Base-by-base conservation (phyloP, 2,329 filamentous ascomycete genomes). In the Hypoxylon rubiginosum region DNA sequence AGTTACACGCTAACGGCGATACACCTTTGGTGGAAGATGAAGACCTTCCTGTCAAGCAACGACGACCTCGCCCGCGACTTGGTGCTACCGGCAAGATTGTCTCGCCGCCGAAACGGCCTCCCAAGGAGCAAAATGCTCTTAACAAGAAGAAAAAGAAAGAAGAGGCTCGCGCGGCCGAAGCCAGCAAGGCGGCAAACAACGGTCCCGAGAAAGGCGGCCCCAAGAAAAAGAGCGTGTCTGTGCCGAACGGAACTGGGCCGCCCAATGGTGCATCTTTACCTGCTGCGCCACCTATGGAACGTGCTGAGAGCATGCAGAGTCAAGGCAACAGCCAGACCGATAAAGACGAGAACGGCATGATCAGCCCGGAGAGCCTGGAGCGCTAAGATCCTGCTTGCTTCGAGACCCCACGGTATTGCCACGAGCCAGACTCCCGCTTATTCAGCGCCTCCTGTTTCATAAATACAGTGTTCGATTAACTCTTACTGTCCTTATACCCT, bases 11-110 rank as follows among this genome's bases (percentile, higher is more conserved):
- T 60, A 96, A 94, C 78, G 88, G 88, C 77, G 90, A 95, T 74
- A 88, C 94, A 77, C 90, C 93, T 46, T 85, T 99, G 70, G 84
- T 97, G 56, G 96, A 99, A 82, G 96, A 99, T 80, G 93, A 98
- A 76, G 95, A 99, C 72, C 83, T 99, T 24, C 96, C 97, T 15
- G 88, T 91, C 59, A 99, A 99, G 81, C 96, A 99, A 81, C 87
- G 93, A 82, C 91, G 82, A 81, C 93, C 82, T 24, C 84, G 87
- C n/a, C 87, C 88, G n/a, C 83, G 87, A 32, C 84, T 88, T 24
- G 86, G 86, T 34, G 87, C 88, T 19, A 94, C 91, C 19, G 93
- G 93, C 75, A 97, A 97, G 84, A 97, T 97, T 71, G 91, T 91
- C 10, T 92, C 90, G 56, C 92, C 93, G 32, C 89, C 94, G 72